Conservation (phyloP, 2,329 filamentous ascomycete species). For the Trichoderma sp. region DNA sequence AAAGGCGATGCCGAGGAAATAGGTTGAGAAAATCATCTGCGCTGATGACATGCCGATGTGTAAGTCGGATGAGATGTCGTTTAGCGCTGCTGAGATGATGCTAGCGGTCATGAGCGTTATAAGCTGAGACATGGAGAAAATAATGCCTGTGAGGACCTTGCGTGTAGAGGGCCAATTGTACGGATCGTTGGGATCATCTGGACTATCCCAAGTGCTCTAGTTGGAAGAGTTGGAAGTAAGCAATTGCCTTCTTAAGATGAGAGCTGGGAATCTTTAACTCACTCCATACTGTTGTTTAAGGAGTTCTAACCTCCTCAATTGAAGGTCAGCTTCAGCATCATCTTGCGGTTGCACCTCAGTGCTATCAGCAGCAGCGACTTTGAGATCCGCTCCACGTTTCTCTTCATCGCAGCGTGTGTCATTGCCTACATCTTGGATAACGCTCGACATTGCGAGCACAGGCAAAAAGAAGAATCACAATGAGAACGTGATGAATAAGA, state of each 20-base stretch:
- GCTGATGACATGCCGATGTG: conserved; percentile 27
- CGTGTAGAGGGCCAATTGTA: conserved; percentile 47
- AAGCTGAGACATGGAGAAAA: conserved; percentile 38
- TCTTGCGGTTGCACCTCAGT: neutral
- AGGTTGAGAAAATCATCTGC: conserved; percentile 39
- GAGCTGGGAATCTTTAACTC: rapidly evolving
- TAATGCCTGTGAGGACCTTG: conserved; percentile 31
- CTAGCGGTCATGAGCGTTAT: conserved; percentile 40
- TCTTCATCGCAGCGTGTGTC: neutral
- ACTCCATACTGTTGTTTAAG: neutral
- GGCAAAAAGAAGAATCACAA: neutral
- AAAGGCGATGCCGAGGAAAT: conserved; percentile 39
- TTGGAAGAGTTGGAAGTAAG: neutral
- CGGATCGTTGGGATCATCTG: neutral
- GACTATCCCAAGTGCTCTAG: neutral
- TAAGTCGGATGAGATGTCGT: conserved; percentile 36
- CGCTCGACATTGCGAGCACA: neutral
- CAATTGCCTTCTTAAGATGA: neutral
- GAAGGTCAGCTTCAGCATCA: neutral
- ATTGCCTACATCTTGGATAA: neutral
- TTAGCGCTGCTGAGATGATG: conserved; percentile 40
- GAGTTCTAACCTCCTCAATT: neutral
- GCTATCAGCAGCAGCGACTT: neutral
- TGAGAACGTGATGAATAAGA: neutral
- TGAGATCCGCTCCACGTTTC: neutral